Percentiles rank a stretch among this genome's conserved stretches.
These are phyloP conservation scores for Alternaria sp. DNA, from an alignment of 2,329 filamentous ascomycete species.

Conservation along the genomic window DNA sequence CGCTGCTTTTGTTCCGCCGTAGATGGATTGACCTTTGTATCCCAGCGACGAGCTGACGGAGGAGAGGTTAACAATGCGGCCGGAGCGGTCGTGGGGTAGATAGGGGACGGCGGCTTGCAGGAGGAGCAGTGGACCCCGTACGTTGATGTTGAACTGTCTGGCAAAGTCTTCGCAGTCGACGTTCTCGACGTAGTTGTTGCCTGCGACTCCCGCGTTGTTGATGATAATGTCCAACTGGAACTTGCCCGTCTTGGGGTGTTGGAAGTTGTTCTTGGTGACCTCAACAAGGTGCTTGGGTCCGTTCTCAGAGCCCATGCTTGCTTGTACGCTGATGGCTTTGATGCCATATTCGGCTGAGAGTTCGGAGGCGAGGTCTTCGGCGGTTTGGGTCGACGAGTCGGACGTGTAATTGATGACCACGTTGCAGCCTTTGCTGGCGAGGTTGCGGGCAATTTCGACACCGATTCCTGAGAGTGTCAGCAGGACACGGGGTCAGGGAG, in stretches of 20 bases:
- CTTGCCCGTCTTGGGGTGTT: conserved; percentile 60
- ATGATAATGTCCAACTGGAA: conserved; percentile 83
- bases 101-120: conserved; percentile 76
- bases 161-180: conserved; percentile 73
- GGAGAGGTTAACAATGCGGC: conserved; percentile 70
- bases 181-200: conserved; percentile 72
- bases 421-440: conserved; percentile 76
- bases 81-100: conserved; percentile 73
- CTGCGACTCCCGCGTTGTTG: conserved; percentile 80
- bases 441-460: conserved; percentile 70
- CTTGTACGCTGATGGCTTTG: conserved; percentile 70
- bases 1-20: conserved; percentile 73
- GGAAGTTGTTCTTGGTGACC: conserved; percentile 67
- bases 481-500: not conserved
- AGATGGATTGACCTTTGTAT: conserved; percentile 67
- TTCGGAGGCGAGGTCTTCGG: conserved; percentile 63
- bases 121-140: conserved; percentile 80
- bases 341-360: conserved; percentile 68
- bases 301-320: conserved; percentile 71
- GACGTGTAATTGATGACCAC: conserved; percentile 78
- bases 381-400: conserved; percentile 63
- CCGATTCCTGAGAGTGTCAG: conserved; percentile 71
- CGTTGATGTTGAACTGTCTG: conserved; percentile 79
- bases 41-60: conserved; percentile 67
- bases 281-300: conserved; percentile 69